These are phyloP conservation scores for Penicillium sumatraense DNA, from an alignment of 2,329 filamentous ascomycete species.

Conservation along the genomic window DNA sequence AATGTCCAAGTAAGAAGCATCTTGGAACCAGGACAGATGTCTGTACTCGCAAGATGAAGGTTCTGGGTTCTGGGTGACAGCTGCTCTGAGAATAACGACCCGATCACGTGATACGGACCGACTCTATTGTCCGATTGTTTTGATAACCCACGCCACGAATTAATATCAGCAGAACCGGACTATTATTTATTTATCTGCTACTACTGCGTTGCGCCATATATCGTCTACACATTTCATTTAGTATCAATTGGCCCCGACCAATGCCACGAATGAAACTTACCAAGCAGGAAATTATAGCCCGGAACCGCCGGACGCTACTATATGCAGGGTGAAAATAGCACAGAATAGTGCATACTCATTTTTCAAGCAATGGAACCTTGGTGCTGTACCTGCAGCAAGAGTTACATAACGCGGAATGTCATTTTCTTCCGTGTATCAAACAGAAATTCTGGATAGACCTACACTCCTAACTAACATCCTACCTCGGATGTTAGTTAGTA, in stretches of 20 bases:
- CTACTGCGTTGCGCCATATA: background rate
- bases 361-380: no score
- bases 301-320: background rate
- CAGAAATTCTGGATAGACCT: no score
- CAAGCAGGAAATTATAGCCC: background rate
- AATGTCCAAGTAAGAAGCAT: slow-evolving; percentile 1
- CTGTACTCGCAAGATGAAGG: background rate
- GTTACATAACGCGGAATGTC: no score
- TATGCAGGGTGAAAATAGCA: background rate
- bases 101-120: background rate
- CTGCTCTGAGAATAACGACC: background rate
- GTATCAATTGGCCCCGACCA: background rate
- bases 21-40: background rate
- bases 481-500: no score
- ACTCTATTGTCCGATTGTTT: background rate
- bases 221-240: background rate
- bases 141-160: background rate
- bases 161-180: background rate
- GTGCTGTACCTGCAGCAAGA: no score
- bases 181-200: background rate
- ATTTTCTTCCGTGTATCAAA: no score
- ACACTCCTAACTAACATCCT: no score
- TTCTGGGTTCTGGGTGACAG: background rate
- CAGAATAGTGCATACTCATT: no score
- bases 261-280: background rate